A percentile compares a stretch with the other conserved stretches of the same genome.
Conservation (phyloP, 345 rosid genomes). For the Pugionium cornutum region DNA sequence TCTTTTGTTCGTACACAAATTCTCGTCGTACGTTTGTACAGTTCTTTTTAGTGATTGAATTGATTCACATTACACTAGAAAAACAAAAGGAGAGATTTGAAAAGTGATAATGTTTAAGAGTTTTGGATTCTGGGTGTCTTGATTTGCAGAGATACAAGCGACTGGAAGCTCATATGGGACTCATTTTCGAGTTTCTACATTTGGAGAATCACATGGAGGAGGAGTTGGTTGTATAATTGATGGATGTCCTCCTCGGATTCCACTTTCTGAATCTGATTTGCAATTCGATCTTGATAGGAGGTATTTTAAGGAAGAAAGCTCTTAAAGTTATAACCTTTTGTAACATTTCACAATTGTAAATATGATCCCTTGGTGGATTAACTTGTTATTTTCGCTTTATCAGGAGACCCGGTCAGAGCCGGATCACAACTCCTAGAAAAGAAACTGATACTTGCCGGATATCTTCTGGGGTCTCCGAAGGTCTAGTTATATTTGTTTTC, state of each 20-base stretch:
- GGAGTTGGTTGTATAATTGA: conserved; percentile 96
- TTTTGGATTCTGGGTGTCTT: conserved; percentile 3
- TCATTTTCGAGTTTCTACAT: conserved; percentile 80
- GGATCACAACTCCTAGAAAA: conserved; percentile 97
- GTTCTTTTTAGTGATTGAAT: too few relatives aligned
- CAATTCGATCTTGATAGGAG: conserved; percentile 92
- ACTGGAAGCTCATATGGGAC: conserved; percentile 83
- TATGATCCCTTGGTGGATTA: neutral
- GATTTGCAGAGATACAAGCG: conserved; percentile 70
- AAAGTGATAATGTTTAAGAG: neutral
- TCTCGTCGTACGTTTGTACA: too few relatives aligned
- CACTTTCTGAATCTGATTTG: conserved; percentile 78
- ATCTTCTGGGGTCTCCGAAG: conserved; percentile 83
- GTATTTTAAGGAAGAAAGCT: conserved; percentile 39
- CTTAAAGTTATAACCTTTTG: neutral
- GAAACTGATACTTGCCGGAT: conserved; percentile 94
- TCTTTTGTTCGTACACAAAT: too few relatives aligned
- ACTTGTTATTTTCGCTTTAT: conserved; percentile 12
- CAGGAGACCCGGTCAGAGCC: conserved; percentile 99
- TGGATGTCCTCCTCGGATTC: conserved; percentile 92
- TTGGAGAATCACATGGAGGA: conserved; percentile 98
- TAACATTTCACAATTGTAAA: too few relatives aligned
- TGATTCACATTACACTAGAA: too few relatives aligned
- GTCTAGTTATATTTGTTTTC: conserved; percentile 36
- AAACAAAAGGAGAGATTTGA: too few relatives aligned